Evolutionary conservation across 495 filamentous ascomycete genomes (phyloP).

Genomic region (Daldinia vernicosa): DNA sequence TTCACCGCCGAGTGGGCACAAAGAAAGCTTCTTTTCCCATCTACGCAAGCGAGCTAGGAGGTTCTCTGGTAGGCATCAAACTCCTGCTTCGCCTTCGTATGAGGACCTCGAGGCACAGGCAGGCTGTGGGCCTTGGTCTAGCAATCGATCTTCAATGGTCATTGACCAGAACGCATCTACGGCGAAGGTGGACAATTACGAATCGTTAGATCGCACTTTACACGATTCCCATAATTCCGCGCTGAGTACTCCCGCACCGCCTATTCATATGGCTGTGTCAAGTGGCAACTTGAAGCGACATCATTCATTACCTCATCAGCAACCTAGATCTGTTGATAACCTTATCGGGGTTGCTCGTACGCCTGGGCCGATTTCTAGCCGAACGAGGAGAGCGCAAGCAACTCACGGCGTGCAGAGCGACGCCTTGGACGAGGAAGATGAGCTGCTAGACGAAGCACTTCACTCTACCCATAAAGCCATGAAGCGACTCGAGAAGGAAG

Average conservation of each 20-base stretch:
- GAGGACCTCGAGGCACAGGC: constrained; percentile 87
- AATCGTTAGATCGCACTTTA: constrained; percentile 80
- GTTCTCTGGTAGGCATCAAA: constrained; percentile 88
- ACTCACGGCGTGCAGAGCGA: constrained; percentile 84
- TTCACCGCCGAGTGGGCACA: constrained; percentile 73
- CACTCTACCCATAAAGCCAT: constrained; percentile 59
- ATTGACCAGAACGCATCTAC: constrained; percentile 69
- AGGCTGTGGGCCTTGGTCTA: constrained; percentile 87
- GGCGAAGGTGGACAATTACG: constrained; percentile 68
- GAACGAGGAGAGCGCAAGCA: constrained; percentile 83
- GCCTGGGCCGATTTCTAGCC: constrained; percentile 75
- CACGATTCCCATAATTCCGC: constrained; percentile 72
- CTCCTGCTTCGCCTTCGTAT: constrained; percentile 71
- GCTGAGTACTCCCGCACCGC: constrained; percentile 63
- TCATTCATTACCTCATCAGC: constrained; percentile 78
- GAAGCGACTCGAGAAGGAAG: constrained; percentile 61
- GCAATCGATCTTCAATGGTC: constrained; percentile 83
- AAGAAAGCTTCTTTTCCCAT: constrained; percentile 98
- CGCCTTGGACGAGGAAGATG: constrained; percentile 95
- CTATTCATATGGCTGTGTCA: constrained; percentile 62
- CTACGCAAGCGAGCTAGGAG: constrained; percentile 91
- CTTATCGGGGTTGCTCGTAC: constrained; percentile 61
- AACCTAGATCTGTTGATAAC: constrained; percentile 72
- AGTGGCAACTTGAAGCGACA: constrained; percentile 68
- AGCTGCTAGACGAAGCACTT: constrained; percentile 85